Conservation (phyloP, 2,329 filamentous ascomycete species). For the Fusarium sp. region DNA sequence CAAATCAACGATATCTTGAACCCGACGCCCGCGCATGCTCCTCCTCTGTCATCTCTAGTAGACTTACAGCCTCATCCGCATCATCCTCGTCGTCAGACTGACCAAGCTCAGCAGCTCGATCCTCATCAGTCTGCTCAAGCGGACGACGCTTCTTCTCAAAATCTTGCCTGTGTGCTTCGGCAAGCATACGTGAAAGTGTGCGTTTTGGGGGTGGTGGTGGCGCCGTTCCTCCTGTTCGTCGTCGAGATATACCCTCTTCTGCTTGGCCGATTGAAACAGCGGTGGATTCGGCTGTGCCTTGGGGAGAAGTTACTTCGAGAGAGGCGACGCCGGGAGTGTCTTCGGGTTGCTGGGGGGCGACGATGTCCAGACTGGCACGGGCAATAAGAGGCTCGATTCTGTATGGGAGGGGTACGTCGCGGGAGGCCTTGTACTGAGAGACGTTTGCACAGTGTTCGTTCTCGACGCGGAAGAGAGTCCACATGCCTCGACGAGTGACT, state of each 20-base stretch:
- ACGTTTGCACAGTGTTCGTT: conserved; percentile 98
- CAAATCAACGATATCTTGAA: conserved; percentile 27
- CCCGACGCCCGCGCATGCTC: conserved; percentile 37
- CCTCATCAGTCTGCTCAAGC: conserved; percentile 44
- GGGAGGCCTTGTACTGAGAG: conserved; percentile 86
- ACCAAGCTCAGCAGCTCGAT: conserved; percentile 45
- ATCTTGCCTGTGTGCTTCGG: conserved; percentile 88
- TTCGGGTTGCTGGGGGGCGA: conserved; percentile 13
- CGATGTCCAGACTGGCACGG: conserved; percentile 56
- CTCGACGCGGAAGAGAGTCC: conserved; percentile 93
- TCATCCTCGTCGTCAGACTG: conserved; percentile 55
- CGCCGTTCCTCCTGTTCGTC: conserved; percentile 53
- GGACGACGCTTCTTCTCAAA: conserved; percentile 81
- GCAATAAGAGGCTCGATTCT: conserved; percentile 66
- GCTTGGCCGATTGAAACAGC: conserved; percentile 33
- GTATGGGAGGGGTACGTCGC: conserved; percentile 90
- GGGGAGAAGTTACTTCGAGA: conserved; percentile 24
- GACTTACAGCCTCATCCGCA: conserved; percentile 42
- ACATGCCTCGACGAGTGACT: conserved; percentile 86
- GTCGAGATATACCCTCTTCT: conserved; percentile 48
- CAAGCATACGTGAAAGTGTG: conserved; percentile 74
- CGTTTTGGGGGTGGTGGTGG: conserved; percentile 46
- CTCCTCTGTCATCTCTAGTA: conserved; percentile 50
- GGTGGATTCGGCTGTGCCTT: conserved; percentile 38
- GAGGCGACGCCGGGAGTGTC: conserved; percentile 1